Base-by-base conservation (phyloP, 202 grass and related monocot species). In the Bolboschoenoplectus hybrid region DNA sequence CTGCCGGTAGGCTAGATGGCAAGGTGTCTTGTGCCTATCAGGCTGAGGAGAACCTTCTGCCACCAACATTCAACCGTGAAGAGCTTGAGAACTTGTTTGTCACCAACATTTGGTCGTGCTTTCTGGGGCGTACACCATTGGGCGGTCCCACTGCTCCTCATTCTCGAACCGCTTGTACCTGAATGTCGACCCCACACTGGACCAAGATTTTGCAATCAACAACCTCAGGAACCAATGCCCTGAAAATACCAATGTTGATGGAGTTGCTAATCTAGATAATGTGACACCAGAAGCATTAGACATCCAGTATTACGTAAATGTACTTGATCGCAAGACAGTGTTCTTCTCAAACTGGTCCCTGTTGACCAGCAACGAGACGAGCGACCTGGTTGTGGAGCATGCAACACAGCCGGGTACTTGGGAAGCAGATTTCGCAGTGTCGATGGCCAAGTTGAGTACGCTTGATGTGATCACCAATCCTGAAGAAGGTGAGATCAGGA, bases 101-200 rank as follows among this genome's bases (percentile, higher is more conserved):
- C 44, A 38, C 0, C 2, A 84, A 91, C 65, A 93, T 83, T 11
- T 92, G 64, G 86, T 92, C 1, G 77, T 85, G 45, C 91, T 92
- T 34, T 88, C 88, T 8, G 80, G 80, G 1, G 80, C 60, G 2
- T 58, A 82, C 39, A 63, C 80, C 7, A 34, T 82, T 13, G 80
- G 80, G 2, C 1, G 14, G 14, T 82, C 80, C 7, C 80, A 65
- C 44, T 85, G 83, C 38, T 85, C 47, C 1, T 74, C 63, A 3
- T 75, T 85, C 4, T 43, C 8, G 0, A 14, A 34, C 36, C 70
- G 70, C 7, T 14, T 85, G 43, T 74, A 85, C 81, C 66, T 38
- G 9, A 57, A 16, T 4, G 11, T 57, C 5, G 79, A 89, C 60
- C 70, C 55, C 3, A 85, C 65, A 6, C 85, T 87, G 63, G 20